Percentiles rank a stretch among this genome's conserved stretches.
Evolutionary conservation across 2,329 filamentous ascomycete genomes (phyloP).

Genomic region (Penicillium vulpinum): DNA sequence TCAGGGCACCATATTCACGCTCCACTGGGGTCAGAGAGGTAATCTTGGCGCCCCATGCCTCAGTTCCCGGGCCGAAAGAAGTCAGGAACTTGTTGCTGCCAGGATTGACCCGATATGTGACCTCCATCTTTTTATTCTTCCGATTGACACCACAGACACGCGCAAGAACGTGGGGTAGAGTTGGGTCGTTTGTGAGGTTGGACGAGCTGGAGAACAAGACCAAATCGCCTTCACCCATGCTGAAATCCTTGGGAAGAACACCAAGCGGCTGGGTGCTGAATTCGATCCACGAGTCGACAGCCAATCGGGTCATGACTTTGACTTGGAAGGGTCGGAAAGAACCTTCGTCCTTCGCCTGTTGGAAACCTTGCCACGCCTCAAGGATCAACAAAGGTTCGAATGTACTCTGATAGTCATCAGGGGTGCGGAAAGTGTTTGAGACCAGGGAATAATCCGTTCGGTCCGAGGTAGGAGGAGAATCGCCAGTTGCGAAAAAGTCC

Average conservation of each 20-base stretch:
- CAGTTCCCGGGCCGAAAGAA: constrained; percentile 66
- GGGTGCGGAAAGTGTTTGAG: constrained; percentile 72
- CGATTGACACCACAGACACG: constrained; percentile 76
- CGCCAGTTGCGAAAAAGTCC: constrained; percentile 90
- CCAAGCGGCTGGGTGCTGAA: constrained; percentile 80
- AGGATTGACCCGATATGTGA: constrained; percentile 80
- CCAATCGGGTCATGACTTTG: constrained; percentile 82
- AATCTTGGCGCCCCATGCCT: constrained; percentile 75
- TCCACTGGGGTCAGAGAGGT: constrained; percentile 93
- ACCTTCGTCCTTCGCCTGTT: constrained; percentile 84
- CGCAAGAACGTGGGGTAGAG: constrained; percentile 78
- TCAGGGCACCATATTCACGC: constrained; percentile 88
- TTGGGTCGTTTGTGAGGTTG: constrained; percentile 65
- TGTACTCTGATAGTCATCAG: constrained; percentile 77
- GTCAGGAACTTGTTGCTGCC: constrained; percentile 60
- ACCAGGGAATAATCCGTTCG: constrained; percentile 73
- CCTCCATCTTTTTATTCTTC: constrained; percentile 78
- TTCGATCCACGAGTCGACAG: constrained; percentile 90
- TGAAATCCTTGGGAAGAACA: constrained; percentile 67
- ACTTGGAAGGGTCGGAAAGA: constrained; percentile 79
- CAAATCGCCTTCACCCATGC: constrained; percentile 81
- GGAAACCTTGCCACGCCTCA: constrained; percentile 94
- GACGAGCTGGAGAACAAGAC: constrained; percentile 76
- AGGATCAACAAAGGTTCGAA: constrained; percentile 88
- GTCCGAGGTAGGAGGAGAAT: constrained; percentile 74